Evolutionary conservation across 169 alveolate species (phyloP), one percentile per base, ranked within the genome.

Genomic region (Eimeria acervulina): DNA sequence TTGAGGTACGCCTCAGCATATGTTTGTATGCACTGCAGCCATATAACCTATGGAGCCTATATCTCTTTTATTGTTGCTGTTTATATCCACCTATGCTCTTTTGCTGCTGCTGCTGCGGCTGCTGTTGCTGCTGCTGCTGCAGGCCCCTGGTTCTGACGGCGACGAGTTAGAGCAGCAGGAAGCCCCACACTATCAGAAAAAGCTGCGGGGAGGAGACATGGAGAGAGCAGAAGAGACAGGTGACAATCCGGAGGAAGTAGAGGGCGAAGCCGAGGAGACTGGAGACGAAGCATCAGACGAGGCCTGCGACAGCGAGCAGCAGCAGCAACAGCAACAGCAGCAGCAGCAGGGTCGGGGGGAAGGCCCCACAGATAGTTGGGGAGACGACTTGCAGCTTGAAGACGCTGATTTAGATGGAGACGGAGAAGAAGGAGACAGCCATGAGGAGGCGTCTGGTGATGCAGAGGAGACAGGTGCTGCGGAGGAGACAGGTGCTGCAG

Each of bases 401-500:
- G 95, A 70, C 10, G 52, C 6, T 47, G 84, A 81, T 47, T 61
- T 61, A n/a, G 96, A 90, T 44, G 47, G 70, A 51, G 94, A 84
- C 33, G 91, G 80, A 95, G 68, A 40, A 7, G 95, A 89, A 47
- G 83, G 42, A 1, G 94, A 33, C 66, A 8, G 81, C 23, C 13
- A 47, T 2, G 94, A 59, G 78, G 80, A 84, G 93, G 80, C 80
- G 42, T 13, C 40, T 15, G 40, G 33, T 4, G 81, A 47, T 70
- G 51, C 26, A 36, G 87, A 78, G 85, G 83, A 70, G 51, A 87
- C 95, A 96, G 94, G 87, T 66, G 70, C 70, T 52, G 96, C 76
- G 61, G 97, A 40, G 44, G 81, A 55, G 42, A n/a, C n/a, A n/a
- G 94, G 87, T 66, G 70, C 70, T 52, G 96, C 76, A 70, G 97